Percentiles rank a stretch among this genome's conserved stretches.
These are phyloP conservation scores for Auricularia auricula-judae DNA, from an alignment of 768 basidiomycete species.

Conservation along the genomic window DNA sequence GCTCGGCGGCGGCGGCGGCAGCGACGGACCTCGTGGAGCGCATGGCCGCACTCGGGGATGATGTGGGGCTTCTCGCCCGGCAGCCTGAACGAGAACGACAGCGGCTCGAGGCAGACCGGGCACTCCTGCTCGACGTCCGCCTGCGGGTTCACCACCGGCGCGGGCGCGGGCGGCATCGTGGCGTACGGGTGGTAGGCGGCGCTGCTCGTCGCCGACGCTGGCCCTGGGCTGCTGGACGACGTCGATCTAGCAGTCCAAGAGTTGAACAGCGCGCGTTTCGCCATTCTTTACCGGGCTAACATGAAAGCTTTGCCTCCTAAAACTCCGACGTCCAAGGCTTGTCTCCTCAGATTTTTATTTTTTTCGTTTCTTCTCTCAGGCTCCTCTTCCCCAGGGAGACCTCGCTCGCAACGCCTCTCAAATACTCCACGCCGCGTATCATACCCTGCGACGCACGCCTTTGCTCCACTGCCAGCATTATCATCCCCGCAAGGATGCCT, in stretches of 20 bases:
- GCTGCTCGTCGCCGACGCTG: not conserved
- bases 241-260: not conserved
- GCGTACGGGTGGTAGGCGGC: not conserved
- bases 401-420: no score
- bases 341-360: no score
- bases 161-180: not conserved
- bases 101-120: slow-evolving; percentile 91
- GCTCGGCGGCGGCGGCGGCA: not conserved
- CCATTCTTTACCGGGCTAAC: not conserved
- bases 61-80: slow-evolving; percentile 97
- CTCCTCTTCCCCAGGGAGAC: no score
- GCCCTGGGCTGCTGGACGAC: not conserved
- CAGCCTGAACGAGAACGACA: slow-evolving; percentile 84
- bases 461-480: no score
- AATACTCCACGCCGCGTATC: no score
- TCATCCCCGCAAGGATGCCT: no score
- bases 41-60: slow-evolving; percentile 94
- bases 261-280: slow-evolving; percentile 1
- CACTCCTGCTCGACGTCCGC: slow-evolving; percentile 84
- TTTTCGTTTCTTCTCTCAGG: no score
- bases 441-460: no score
- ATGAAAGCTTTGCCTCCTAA: not conserved
- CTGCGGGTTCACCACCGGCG: slow-evolving; percentile 55
- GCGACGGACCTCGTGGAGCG: slow-evolving; percentile 74
- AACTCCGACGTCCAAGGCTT: not conserved